These are phyloP conservation scores for Dactylellina leptospora DNA, from an alignment of 2,329 filamentous ascomycete genomes.

Conservation along the genomic window DNA sequence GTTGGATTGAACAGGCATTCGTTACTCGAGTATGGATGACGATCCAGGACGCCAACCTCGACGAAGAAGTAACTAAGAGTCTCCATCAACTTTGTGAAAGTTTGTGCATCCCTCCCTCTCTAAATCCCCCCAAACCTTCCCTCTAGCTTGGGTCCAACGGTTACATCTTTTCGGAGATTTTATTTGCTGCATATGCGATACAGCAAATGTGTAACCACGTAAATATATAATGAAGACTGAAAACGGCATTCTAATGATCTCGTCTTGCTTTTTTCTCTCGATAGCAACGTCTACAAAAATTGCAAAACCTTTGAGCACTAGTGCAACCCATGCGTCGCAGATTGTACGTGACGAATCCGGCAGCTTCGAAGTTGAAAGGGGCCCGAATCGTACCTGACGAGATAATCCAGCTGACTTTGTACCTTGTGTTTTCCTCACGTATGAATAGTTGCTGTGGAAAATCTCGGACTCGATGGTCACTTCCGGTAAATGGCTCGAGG, in stretches of 20 bases:
- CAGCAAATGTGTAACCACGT: slow-evolving; percentile 57
- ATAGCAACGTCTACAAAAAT: slow-evolving; percentile 60
- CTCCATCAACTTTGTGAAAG: slow-evolving; percentile 63
- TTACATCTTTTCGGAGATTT: slow-evolving; percentile 51
- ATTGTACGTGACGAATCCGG: slow-evolving; percentile 64
- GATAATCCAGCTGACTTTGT: not conserved
- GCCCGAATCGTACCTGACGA: slow-evolving; percentile 19
- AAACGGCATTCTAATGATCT: slow-evolving; percentile 15
- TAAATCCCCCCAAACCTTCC: not conserved
- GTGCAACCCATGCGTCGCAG: slow-evolving; percentile 73
- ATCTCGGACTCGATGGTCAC: slow-evolving; percentile 70
- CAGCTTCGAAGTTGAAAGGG: slow-evolving; percentile 16
- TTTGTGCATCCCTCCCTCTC: slow-evolving; percentile 18
- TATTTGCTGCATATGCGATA: slow-evolving; percentile 50
- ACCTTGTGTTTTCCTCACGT: slow-evolving; percentile 49
- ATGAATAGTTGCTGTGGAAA: slow-evolving; percentile 80
- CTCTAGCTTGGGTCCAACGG: slow-evolving; percentile 18
- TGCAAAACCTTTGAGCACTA: slow-evolving; percentile 65
- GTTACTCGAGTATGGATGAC: slow-evolving; percentile 75
- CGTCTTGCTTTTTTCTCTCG: not conserved
- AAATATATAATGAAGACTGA: slow-evolving; percentile 44
- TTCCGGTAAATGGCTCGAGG: slow-evolving; percentile 65
- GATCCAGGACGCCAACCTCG: slow-evolving; percentile 62
- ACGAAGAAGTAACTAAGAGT: slow-evolving; percentile 59
- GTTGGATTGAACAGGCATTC: slow-evolving; percentile 75